Evolutionary conservation across 331 rosid species (phyloP), one percentile per base, ranked within the genome.

Genomic region (Stylosanthes scabra): DNA sequence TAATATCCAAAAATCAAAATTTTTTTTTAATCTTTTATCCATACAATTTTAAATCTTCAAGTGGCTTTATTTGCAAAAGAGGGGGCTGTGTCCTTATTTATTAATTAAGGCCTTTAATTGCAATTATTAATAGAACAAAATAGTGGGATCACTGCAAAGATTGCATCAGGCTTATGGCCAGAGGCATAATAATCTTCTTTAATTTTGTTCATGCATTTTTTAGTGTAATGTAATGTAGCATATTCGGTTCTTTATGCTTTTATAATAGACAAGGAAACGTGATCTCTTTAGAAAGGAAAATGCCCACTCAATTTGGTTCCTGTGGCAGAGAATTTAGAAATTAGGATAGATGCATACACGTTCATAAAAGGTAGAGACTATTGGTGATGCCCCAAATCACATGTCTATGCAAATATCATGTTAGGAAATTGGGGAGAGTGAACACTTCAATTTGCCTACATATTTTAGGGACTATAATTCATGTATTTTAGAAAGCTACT

Each of bases 261-360:
- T 34, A 34, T 34, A 3, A 3, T n/a, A 11, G 58, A 39, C 67
- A 39, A 39, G 50, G 41, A 39, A n/a, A 40, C 49, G 67, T 62
- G 67, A 15, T 62, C 50, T 15, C 8, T 39, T 8, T 8, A 2
- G n/a, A 39, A 1, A 28, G 39, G 6, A 62, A 39, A 12, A 39
- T 62, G 49, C 27, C 11, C 29, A 8, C 50, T 62, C 28, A 25
- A 61, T 61, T 39, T n/a, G 49, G 49, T 8, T 14, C 25, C 28
- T 8, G 12, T 3, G 29, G 67, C 66, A 62, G 28, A 62, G 67
- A 62, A 62, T 52, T 37, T n/a, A 14, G 67, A 62, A 62, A n/a
- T 37, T n/a, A 14, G 67, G 39, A 62, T 28, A 16, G 3, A 62
- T 14, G 20, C 29, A 13, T 13, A 37, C 45, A 61, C 28, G 49